These are phyloP conservation scores for Beauveria sp. DNA, from an alignment of 2,329 filamentous ascomycete genomes.

Conservation along the genomic window DNA sequence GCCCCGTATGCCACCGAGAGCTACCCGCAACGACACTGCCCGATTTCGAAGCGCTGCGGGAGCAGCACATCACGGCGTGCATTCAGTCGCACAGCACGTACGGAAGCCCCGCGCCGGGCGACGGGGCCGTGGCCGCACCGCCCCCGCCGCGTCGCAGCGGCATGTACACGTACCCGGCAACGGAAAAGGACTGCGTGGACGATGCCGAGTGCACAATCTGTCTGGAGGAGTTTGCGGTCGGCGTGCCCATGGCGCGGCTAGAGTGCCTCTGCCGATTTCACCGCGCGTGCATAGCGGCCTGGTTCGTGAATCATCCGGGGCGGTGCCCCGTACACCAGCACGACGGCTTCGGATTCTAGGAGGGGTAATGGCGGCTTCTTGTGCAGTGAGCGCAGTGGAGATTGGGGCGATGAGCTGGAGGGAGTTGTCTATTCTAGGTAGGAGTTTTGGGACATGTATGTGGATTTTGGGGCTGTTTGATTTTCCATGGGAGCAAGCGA, in stretches of 20 bases:
- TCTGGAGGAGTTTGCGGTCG: conserved; percentile 57
- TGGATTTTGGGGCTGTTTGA: background rate
- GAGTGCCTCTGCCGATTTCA: conserved; percentile 63
- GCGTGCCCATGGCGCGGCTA: conserved; percentile 55
- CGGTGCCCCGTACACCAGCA: conserved; percentile 61
- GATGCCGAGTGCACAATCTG: conserved; percentile 62
- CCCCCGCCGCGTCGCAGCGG: conserved; percentile 42
- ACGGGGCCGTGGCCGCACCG: conserved; percentile 18
- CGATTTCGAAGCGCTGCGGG: conserved; percentile 47
- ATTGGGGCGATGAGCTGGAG: background rate
- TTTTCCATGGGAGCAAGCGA: conserved; percentile 7
- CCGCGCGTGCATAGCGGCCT: conserved; percentile 50
- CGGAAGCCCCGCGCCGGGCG: conserved; percentile 25
- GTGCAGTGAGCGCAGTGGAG: background rate
- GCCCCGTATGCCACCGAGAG: conserved; percentile 67
- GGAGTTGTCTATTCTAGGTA: no score
- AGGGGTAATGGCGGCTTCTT: background rate
- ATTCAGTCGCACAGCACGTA: conserved; percentile 49
- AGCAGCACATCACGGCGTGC: conserved; percentile 51
- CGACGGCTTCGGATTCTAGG: conserved; percentile 47
- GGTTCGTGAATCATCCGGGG: conserved; percentile 56
- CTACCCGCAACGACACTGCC: conserved; percentile 51
- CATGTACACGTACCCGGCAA: conserved; percentile 57
- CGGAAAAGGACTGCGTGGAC: conserved; percentile 62
- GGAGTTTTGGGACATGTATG: background rate